These are phyloP conservation scores for Yamadazyma ubonensis DNA, from an alignment of 805 yeast genomes.

Conservation along the genomic window DNA sequence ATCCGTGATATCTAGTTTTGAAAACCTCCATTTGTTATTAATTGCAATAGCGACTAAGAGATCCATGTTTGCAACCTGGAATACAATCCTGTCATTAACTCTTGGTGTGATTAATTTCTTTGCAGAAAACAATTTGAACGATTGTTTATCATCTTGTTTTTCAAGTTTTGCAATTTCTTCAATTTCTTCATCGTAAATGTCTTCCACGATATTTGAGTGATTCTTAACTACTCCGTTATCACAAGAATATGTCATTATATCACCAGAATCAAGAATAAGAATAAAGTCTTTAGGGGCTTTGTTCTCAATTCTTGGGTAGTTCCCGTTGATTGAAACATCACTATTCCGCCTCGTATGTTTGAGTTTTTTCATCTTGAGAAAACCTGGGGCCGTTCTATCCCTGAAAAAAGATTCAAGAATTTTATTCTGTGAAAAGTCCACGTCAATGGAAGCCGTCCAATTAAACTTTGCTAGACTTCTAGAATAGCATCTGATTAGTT, in stretches of 20 bases:
- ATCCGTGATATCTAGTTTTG: constrained; percentile 49
- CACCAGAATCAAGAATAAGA: constrained; percentile 52
- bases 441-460: constrained; percentile 47
- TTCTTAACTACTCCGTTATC: constrained; percentile 41
- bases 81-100: constrained; percentile 69
- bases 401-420: constrained; percentile 64
- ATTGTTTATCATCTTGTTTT: too few relatives aligned
- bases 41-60: constrained; percentile 61
- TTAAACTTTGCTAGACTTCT: constrained; percentile 52
- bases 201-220: constrained; percentile 24
- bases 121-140: constrained; percentile 46
- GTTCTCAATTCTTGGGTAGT: constrained; percentile 24
- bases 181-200: constrained; percentile 13
- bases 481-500: constrained; percentile 60
- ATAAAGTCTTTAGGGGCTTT: constrained; percentile 45
- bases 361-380: constrained; percentile 27
- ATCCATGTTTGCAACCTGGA: constrained; percentile 48
- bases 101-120: constrained; percentile 65
- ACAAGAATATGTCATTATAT: constrained; percentile 49
- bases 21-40: constrained; percentile 65
- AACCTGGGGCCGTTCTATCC: constrained; percentile 50
- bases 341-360: constrained; percentile 32
- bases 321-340: constrained; percentile 33
- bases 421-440: constrained; percentile 23
- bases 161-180: too few relatives aligned